Base-by-base conservation (phyloP, 768 basidiomycete species). In the Tephrocybe sp. region DNA sequence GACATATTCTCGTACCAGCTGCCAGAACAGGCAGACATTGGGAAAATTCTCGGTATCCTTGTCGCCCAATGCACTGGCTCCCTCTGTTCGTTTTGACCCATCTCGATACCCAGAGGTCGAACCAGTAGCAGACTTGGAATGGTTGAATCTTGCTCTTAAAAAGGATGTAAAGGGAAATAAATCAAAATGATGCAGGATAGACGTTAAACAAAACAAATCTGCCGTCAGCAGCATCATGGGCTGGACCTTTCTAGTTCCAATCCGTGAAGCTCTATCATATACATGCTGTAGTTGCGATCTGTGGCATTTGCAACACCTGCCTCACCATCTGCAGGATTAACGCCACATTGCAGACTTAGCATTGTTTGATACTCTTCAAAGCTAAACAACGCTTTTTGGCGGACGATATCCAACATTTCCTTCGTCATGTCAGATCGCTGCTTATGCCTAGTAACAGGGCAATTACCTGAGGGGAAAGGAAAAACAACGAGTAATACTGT, bases 331-430 rank as follows among this genome's bases (percentile, higher is more conserved):
- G 65, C 70, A 50, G 77, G 82, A 60, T 91, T 83, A 29, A 93
- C 82, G 13, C 89, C 90, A 61, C 93, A 95, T 58, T 92, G 91
- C 30, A 97, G 76, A 58, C 84, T 87, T 41, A 97, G 76, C 76
- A 98, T 93, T 7, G 81, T 79, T 64, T 93, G 89, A 67, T 95
- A 97, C 61, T 97, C 91, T 56, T 95, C 94, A 57, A 97, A 95
- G 3, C 77, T 80, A 70, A 91, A 97, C 31, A 67, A 67, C 53
- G 79, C 81, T 54, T 76, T 74, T 41, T 72, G 56, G 22, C 84
- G 82, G 46, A 92, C 81, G 10, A 75, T 68, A 23, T 88, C 83
- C 42, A 97, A 73, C 78, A 97, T 83, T 44, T 79, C 80, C 93
- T 95, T 25, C 10, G 18, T 25, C 13, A 19, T 9, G 18, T 34